A percentile compares a stretch with the other conserved stretches of the same genome.
Conservation (phyloP, 768 basidiomycete genomes). For the Tulasnella sp. region DNA sequence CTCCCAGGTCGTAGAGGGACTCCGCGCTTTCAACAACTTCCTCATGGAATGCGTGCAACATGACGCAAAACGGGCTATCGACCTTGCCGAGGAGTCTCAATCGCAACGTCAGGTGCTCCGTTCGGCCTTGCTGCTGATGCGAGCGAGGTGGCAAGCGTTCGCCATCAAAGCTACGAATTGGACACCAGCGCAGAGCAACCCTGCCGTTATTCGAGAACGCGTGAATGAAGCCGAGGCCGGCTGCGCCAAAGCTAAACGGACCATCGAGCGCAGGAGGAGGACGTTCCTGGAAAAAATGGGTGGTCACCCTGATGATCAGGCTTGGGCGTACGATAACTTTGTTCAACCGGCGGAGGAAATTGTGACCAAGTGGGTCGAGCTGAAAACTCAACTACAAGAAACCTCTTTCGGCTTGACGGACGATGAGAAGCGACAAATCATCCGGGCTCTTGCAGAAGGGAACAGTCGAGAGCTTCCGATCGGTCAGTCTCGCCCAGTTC, state of each 20-base stretch:
- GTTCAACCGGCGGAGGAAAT: slow-evolving; percentile 46
- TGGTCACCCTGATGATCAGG: slow-evolving; percentile 37
- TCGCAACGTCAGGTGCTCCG: slow-evolving; percentile 58
- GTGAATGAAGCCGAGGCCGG: not conserved
- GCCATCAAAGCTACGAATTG: slow-evolving; percentile 38
- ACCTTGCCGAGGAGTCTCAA: slow-evolving; percentile 54
- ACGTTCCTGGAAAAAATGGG: slow-evolving; percentile 37
- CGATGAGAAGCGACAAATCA: slow-evolving; percentile 57
- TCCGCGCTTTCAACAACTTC: slow-evolving; percentile 49
- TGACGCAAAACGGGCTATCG: slow-evolving; percentile 54
- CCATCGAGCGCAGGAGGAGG: slow-evolving; percentile 30
- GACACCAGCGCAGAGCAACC: slow-evolving; percentile 34
- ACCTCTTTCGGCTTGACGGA: slow-evolving; percentile 59
- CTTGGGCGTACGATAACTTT: slow-evolving; percentile 56
- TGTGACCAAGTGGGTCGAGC: slow-evolving; percentile 52
- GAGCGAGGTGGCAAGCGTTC: slow-evolving; percentile 55
- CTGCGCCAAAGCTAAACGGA: not conserved
- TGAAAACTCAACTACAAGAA: slow-evolving; percentile 50
- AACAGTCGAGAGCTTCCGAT: not conserved
- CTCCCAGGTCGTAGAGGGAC: slow-evolving; percentile 13
- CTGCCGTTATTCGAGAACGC: not conserved
- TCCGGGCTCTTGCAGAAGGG: slow-evolving; percentile 50
- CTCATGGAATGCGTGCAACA: slow-evolving; percentile 52
- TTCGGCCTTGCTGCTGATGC: slow-evolving; percentile 51
- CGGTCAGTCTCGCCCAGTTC: not conserved